phyloP scores from a whole-genome alignment of 768 basidiomycete species.

The Lactarius sp. region DNA sequence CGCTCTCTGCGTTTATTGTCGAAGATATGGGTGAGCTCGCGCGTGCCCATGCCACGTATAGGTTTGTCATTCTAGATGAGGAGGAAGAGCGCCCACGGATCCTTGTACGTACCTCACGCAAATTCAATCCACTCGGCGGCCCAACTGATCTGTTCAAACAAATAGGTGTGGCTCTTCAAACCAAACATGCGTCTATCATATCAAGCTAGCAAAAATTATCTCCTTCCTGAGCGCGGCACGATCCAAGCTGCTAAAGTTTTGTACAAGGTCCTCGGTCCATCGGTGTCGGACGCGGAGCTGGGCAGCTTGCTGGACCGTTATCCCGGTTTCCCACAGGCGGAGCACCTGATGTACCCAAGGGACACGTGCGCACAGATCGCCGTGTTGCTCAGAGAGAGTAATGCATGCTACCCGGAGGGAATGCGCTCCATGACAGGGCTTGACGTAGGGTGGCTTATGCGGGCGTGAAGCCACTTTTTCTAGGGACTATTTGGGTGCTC shows the following conservation, averaged over 20 bases:
- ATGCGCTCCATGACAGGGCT: conserved; percentile 77
- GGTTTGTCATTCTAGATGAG: conserved; percentile 85
- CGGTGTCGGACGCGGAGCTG: conserved; percentile 47
- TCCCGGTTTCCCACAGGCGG: conserved; percentile 84
- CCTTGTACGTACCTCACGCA: conserved; percentile 49
- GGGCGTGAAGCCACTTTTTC: conserved; percentile 24
- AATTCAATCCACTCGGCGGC: not conserved
- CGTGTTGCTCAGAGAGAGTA: conserved; percentile 70
- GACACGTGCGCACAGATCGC: conserved; percentile 69
- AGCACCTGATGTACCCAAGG: conserved; percentile 79
- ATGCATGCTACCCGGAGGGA: conserved; percentile 64
- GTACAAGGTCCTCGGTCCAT: conserved; percentile 71
- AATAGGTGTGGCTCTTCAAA: conserved; percentile 92
- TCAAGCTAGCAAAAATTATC: conserved; percentile 47
- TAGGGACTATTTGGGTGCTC: not conserved
- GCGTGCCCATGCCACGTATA: conserved; percentile 88
- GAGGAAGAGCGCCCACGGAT: conserved; percentile 76
- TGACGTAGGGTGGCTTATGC: conserved; percentile 73
- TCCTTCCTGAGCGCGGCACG: conserved; percentile 57
- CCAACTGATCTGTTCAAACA: not conserved
- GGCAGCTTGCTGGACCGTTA: conserved; percentile 59
- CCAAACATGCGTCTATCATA: conserved; percentile 80
- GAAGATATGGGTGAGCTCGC: conserved; percentile 90
- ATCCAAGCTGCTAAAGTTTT: conserved; percentile 78
- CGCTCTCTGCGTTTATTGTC: conserved; percentile 84